A percentile compares a stretch with the other conserved stretches of the same genome.
phyloP scores from a whole-genome alignment of 1,139 yeast genomes.

The Trichomonascaceae sp. region DNA sequence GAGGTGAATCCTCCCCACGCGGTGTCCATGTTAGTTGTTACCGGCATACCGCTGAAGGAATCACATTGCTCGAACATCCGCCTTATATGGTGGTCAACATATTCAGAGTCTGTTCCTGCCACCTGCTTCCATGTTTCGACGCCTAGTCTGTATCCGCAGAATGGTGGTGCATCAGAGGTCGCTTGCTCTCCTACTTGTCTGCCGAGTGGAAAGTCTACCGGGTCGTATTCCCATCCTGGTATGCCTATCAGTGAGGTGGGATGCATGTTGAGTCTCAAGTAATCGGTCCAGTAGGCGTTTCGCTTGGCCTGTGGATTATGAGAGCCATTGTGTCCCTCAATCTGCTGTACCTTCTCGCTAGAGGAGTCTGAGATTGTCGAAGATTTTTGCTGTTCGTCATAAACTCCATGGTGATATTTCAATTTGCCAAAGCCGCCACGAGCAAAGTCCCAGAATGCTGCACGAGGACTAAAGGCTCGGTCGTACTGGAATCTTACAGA shows the following conservation, averaged over 20 bases:
- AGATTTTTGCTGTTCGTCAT: constrained; percentile 2
- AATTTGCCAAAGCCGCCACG: constrained; percentile 27
- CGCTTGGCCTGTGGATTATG: constrained; percentile 28
- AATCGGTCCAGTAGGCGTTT: constrained; percentile 73
- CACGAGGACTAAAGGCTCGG: constrained; percentile 64
- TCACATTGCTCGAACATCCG: constrained; percentile 68
- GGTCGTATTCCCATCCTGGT: constrained; percentile 42
- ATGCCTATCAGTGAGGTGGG: constrained; percentile 47
- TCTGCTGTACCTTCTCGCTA: neutral
- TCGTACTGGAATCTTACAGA: constrained; percentile 33
- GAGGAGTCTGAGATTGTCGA: neutral
- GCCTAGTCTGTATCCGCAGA: constrained; percentile 36
- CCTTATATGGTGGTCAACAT: constrained; percentile 47
- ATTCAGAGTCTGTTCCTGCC: constrained; percentile 29
- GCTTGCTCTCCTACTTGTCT: constrained; percentile 25
- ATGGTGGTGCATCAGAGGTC: constrained; percentile 21
- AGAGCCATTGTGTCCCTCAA: neutral
- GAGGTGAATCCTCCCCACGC: constrained; percentile 78
- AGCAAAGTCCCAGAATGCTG: constrained; percentile 58
- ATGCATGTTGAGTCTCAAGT: constrained; percentile 50
- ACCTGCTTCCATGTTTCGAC: constrained; percentile 31
- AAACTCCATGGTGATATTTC: constrained; percentile 15
- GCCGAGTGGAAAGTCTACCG: constrained; percentile 29
- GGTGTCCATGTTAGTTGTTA: constrained; percentile 54
- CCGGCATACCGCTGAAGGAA: constrained; percentile 51